These are phyloP conservation scores for Paramarasmius palmivorus DNA, from an alignment of 1,284 basidiomycete species.

Conservation along the genomic window DNA sequence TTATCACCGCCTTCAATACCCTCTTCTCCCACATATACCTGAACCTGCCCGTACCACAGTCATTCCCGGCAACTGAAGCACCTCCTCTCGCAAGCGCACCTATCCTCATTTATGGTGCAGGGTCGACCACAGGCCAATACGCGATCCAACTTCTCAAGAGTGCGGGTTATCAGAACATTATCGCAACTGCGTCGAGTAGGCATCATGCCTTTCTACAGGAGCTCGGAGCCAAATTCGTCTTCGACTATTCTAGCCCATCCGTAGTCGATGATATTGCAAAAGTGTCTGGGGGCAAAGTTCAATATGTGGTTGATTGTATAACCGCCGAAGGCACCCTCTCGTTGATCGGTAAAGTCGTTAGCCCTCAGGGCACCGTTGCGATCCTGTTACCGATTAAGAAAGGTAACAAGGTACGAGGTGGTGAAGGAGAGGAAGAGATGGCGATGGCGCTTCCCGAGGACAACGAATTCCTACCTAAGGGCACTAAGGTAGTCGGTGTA, in stretches of 20 bases:
- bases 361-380: conserved; percentile 37
- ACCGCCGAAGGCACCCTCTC: conserved; percentile 37
- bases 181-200: conserved; percentile 49
- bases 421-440: conserved; percentile 28
- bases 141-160: conserved; percentile 53
- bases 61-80: conserved; percentile 33
- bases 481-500: conserved; percentile 36
- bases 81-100: conserved; percentile 35
- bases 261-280: conserved; percentile 39
- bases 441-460: conserved; percentile 30
- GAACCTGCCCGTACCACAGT: conserved; percentile 37
- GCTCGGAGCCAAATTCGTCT: conserved; percentile 47
- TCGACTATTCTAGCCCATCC: conserved; percentile 52
- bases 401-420: conserved; percentile 34
- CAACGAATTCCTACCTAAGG: conserved; percentile 26
- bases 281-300: conserved; percentile 31
- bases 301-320: conserved; percentile 44
- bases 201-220: conserved; percentile 47
- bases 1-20: conserved; percentile 47
- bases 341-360: conserved; percentile 36
- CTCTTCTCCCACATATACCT: conserved; percentile 43
- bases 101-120: conserved; percentile 57
- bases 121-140: conserved; percentile 56
- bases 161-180: conserved; percentile 51
- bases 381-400: conserved; percentile 51